These are phyloP conservation scores for Penicillium sp. DNA, from an alignment of 2,329 filamentous ascomycete genomes.

Conservation along the genomic window DNA sequence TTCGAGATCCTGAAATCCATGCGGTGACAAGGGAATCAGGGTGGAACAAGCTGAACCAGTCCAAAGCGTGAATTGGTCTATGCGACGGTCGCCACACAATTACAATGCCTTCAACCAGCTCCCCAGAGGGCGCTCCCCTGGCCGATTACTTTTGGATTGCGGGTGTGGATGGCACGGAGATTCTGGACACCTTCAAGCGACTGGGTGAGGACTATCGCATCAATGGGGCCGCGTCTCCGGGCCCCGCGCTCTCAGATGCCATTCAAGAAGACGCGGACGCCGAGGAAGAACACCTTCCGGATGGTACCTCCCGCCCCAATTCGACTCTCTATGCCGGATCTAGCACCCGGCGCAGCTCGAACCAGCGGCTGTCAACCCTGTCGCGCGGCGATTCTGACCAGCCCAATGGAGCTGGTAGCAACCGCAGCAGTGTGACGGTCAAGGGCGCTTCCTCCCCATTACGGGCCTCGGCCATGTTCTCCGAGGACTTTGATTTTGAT, in stretches of 20 bases:
- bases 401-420: conserved; percentile 61
- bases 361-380: conserved; percentile 53
- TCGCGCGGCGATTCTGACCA: conserved; percentile 56
- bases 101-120: conserved; percentile 38
- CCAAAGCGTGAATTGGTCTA: conserved; percentile 22
- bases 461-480: conserved; percentile 44
- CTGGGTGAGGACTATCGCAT: conserved; percentile 52
- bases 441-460: conserved; percentile 47
- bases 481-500: conserved; percentile 88
- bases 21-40: conserved; percentile 25
- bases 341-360: conserved; percentile 44
- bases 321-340: conserved; percentile 35
- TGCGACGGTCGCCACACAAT: conserved; percentile 20
- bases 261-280: conserved; percentile 66
- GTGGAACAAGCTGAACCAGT: conserved; percentile 19
- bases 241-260: conserved; percentile 58
- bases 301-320: conserved; percentile 49
- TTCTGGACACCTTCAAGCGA: conserved; percentile 51
- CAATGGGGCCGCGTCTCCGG: conserved; percentile 42
- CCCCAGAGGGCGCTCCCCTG: conserved; percentile 59
- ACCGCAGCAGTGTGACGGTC: conserved; percentile 69
- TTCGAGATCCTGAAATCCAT: conserved; percentile 25
- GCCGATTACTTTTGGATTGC: conserved; percentile 72
- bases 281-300: conserved; percentile 55
- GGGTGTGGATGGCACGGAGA: conserved; percentile 55